Conservation (phyloP, 441 rosid genomes). For the Jatropha podagrica region DNA sequence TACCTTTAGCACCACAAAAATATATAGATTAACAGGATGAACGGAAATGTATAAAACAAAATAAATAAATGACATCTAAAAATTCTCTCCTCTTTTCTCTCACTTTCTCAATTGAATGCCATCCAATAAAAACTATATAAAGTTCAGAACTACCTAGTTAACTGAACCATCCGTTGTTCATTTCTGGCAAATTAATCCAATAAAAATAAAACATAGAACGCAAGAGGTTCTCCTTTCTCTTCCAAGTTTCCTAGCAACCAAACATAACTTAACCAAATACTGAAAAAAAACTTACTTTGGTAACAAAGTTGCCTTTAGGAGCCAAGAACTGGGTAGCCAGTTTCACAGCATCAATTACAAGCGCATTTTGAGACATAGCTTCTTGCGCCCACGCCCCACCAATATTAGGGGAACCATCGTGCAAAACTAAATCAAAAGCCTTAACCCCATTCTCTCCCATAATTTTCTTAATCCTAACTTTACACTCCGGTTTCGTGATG, state of each 20-base stretch:
- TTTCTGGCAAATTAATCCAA: not conserved
- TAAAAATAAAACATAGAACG: not conserved
- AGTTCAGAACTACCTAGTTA: not conserved
- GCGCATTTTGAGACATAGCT: conserved; percentile 80
- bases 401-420: conserved; percentile 90
- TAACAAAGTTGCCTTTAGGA: conserved; percentile 68
- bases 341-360: conserved; percentile 81
- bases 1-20: not conserved
- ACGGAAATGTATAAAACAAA: not conserved
- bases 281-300: conserved; percentile 51
- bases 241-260: not conserved
- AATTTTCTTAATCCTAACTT: conserved; percentile 54
- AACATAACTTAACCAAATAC: not conserved
- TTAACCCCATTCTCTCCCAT: conserved; percentile 57
- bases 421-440: conserved; percentile 74
- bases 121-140: not conserved
- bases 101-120: not conserved
- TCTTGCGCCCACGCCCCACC: conserved; percentile 95
- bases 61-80: not conserved
- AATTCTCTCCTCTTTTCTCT: not conserved
- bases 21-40: not conserved
- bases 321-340: conserved; percentile 79
- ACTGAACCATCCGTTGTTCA: not conserved
- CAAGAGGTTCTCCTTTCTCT: not conserved
- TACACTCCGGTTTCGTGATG: conserved; percentile 73